Base-by-base conservation (phyloP, 768 basidiomycete genomes). In the Xerocomellus amylosporus region DNA sequence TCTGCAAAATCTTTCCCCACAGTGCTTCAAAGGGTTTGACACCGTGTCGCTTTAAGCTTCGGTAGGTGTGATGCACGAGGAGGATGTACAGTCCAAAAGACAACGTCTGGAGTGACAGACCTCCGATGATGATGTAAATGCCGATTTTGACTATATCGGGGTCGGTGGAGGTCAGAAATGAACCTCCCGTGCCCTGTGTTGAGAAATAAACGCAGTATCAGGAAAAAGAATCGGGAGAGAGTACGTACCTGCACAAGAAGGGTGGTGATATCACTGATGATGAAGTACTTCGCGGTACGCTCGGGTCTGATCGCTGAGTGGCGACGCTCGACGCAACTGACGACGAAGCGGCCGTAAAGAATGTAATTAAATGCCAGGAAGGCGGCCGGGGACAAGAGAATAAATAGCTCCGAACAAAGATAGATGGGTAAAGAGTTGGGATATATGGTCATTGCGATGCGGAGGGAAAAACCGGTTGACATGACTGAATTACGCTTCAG, bases 331-430 rank as follows among this genome's bases (percentile, higher is more conserved):
- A 62, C 52, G 8, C 60, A 68, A 13, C 40, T 44, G 43, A 58
- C 39, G 0, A 68, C 39, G 15, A 73, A 61, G 20, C 59, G 58
- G 4, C 73, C 70, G 22, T 69, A 72, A 9, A 71, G 48, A 22
- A 73, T 68, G 43, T 71, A 72, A 48, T 72, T 64, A 38, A 69
- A 73, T 15, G 73, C 71, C 19, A 73, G 56, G 41, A 66, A 72
- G 2, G 61, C 50, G 4, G 67, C 59, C 2, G 71, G 73, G 4
- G 67, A 49, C 19, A 61, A 49, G 15, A 73, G 49, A 34, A 65
- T 62, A 12, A 71, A 55, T 12, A 73, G 17, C 13, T 36, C 4
- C 30, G 62, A 58, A 42, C 48, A 54, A 20, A 70, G 58, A 47
- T 58, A 60, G 30, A 58, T 38, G 4, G 54, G n/a, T 1, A 58